These are phyloP conservation scores for Nakazawaea ambrosiae DNA, from an alignment of 805 yeast genomes.

Conservation along the genomic window DNA sequence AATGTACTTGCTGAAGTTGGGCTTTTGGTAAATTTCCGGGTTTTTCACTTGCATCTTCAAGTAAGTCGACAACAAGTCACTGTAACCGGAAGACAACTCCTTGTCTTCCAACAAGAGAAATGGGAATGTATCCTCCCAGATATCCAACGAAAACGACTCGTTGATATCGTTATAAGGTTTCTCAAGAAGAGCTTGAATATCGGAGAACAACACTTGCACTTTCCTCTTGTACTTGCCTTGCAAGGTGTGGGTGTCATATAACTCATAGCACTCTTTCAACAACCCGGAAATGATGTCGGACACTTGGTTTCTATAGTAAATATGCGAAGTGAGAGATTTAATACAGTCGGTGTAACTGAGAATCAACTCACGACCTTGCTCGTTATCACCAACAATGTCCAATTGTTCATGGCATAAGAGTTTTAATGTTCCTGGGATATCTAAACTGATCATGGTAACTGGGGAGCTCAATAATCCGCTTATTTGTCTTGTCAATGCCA, in stretches of 20 bases:
- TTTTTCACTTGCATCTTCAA: conserved; percentile 1
- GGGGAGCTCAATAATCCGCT: conserved; percentile 61
- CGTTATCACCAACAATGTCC: conserved; percentile 32
- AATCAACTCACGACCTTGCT: conserved; percentile 23
- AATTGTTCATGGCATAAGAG: conserved; percentile 46
- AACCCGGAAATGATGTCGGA: conserved; percentile 75
- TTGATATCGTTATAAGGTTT: conserved; percentile 11
- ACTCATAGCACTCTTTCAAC: conserved; percentile 33
- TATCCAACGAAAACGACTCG: conserved; percentile 11
- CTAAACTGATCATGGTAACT: conserved; percentile 80
- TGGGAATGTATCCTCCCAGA: conserved; percentile 10
- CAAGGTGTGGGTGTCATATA: conserved; percentile 13
- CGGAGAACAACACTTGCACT: conserved; percentile 14
- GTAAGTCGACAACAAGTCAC: conserved; percentile 10
- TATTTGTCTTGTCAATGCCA: conserved; percentile 15
- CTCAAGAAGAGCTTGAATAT: conserved; percentile 20
- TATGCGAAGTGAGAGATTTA: conserved; percentile 65
- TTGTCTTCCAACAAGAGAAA: conserved; percentile 6
- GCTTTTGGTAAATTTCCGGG: conserved; percentile 17
- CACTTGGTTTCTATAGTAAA: conserved; percentile 81
- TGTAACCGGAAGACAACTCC: not conserved
- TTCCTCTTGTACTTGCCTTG: conserved; percentile 9
- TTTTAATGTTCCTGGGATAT: conserved; percentile 54
- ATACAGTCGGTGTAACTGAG: conserved; percentile 49
- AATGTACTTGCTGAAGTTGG: conserved; percentile 37